Percentiles rank a stretch among this genome's conserved stretches.
Evolutionary conservation across 2,329 filamentous ascomycete genomes (phyloP).

Genomic region (Verticillium longisporum): DNA sequence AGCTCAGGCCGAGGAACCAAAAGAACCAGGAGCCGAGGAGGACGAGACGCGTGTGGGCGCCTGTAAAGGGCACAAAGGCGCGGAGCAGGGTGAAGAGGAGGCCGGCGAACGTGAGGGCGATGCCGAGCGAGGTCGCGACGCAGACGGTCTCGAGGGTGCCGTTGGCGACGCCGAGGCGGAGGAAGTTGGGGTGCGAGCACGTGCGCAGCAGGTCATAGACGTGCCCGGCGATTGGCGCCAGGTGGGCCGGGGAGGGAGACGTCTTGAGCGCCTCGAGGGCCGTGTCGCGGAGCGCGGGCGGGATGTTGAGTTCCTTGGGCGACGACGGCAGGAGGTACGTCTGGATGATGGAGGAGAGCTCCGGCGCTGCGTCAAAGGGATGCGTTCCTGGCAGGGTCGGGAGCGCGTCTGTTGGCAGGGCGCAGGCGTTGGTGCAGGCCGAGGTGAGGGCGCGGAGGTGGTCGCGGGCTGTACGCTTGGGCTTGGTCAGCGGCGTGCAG

Average conservation of each 20-base stretch:
- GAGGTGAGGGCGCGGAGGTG: conserved; percentile 15
- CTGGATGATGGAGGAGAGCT: conserved; percentile 31
- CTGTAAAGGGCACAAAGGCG: conserved; percentile 27
- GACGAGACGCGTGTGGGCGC: conserved; percentile 31
- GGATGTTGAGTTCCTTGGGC: conserved; percentile 41
- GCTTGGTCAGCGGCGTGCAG: conserved; percentile 14
- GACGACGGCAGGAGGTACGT: conserved; percentile 32
- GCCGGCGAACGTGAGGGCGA: conserved; percentile 29
- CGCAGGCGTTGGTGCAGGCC: conserved; percentile 6
- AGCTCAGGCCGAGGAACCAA: conserved; percentile 35
- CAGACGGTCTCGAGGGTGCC: conserved; percentile 42
- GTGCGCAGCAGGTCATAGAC: conserved; percentile 37
- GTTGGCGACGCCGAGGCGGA: conserved; percentile 46
- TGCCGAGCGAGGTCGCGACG: conserved; percentile 35
- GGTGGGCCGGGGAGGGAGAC: conserved; percentile 26
- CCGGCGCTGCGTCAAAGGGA: conserved; percentile 13
- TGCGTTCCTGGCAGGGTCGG: not conserved
- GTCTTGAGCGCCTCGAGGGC: conserved; percentile 27
- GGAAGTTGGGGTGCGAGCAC: conserved; percentile 43
- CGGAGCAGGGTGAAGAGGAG: conserved; percentile 32
- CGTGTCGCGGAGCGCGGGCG: conserved; percentile 29
- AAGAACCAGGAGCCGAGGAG: conserved; percentile 35
- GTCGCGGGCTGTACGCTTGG: conserved; percentile 9
- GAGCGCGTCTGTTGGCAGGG: conserved; percentile 4
- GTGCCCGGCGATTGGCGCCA: conserved; percentile 38